Evolutionary conservation across 2,329 filamentous ascomycete genomes (phyloP), one percentile per base, ranked within the genome.

Genomic region (Pseudocercospora vitis): DNA sequence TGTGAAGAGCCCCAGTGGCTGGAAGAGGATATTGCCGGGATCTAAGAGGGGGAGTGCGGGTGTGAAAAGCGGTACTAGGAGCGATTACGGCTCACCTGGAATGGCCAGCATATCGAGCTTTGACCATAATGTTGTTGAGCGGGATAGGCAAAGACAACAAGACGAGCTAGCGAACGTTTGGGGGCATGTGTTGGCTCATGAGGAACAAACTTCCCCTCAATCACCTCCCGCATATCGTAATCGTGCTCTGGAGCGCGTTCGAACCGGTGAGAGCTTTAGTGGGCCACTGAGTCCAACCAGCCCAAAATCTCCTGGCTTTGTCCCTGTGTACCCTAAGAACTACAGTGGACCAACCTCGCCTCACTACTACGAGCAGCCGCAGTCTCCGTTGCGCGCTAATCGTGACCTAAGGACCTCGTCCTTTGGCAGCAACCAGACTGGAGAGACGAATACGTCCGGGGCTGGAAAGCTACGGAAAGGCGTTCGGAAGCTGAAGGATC

Each of bases 131-230:
- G 81, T 96, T 12, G 81, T 96, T 19, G 82, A 86, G 55, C 81
- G 82, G 56, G 89, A 96, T 72, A 83, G 81, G 68, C 79, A 81
- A 66, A 86, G 86, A 75, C 85, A 89, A 59, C 85, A 94, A 71
- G 79, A 86, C 60, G 88, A 96, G 70, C 84, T 96, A 71, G 91
- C 96, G 71, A 84, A 89, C 64, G 84, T 97, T 70, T 97, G 96
- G 73, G 90, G 86, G 57, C 87, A 91, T 62, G 91, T 96, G 59
- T 87, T 96, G 85, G 89, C 91, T 70, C 88, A 95, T 64, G 91
- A 96, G 60, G 79, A 78, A 40, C 73, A 48, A 16, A 23, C 14
- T 7, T 44, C 48, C 14, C 50, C 53, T n/a, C 47, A 23, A 21
- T 52, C 52, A 9, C 35, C 46, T 16, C 52, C 48, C 2, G 19